These are phyloP conservation scores for Mycosphaerelloides madeirae DNA, from an alignment of 2,329 filamentous ascomycete species.

Conservation along the genomic window DNA sequence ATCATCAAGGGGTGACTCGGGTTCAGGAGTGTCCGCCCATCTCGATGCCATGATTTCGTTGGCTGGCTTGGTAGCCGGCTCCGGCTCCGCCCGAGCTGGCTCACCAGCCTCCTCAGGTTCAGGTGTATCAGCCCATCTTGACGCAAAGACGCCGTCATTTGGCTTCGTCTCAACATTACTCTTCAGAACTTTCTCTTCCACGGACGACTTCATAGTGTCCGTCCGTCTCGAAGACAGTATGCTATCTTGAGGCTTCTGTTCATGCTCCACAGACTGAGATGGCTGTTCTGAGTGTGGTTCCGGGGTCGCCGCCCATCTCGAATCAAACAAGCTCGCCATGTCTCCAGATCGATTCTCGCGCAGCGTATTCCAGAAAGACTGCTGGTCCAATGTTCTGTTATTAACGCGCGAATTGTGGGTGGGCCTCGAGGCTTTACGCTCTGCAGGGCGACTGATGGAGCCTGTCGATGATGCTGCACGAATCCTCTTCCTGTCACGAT, in stretches of 20 bases:
- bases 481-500: constrained; percentile 35
- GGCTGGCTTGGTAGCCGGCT: constrained; percentile 9
- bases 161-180: constrained; percentile 9
- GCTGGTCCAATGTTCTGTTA: constrained; percentile 48
- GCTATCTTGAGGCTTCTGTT: constrained; percentile 15
- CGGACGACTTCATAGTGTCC: constrained; percentile 16
- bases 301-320: constrained; percentile 28
- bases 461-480: constrained; percentile 12
- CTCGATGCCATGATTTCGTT: constrained; percentile 24
- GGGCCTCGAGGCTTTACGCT: constrained; percentile 1
- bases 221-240: constrained; percentile 25
- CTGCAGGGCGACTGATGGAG: constrained; percentile 2
- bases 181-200: constrained; percentile 4
- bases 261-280: neutral
- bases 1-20: neutral
- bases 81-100: neutral
- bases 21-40: constrained; percentile 24
- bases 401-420: constrained; percentile 40
- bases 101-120: constrained; percentile 15
- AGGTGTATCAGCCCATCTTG: constrained; percentile 27
- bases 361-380: constrained; percentile 45
- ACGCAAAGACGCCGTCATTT: constrained; percentile 23
- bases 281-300: constrained; percentile 8
- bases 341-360: constrained; percentile 36
- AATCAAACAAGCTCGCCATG: constrained; percentile 31